phyloP scores from a whole-genome alignment of 306 rosid genomes.

The Erythrophleum fordii region DNA sequence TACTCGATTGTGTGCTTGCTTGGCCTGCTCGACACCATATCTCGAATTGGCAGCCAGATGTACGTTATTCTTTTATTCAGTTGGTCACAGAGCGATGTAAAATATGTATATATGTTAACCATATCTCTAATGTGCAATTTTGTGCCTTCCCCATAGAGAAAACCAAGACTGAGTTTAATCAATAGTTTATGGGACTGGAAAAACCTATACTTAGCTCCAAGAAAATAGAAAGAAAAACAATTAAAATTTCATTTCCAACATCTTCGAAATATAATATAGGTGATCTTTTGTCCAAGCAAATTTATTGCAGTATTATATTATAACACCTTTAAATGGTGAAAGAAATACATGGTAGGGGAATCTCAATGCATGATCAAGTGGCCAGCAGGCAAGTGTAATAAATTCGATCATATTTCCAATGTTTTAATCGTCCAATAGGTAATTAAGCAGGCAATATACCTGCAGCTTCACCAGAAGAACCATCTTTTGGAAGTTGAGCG shows the following conservation, averaged over 20 bases:
- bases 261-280: neutral
- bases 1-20: neutral
- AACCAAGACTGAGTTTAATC: neutral
- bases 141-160: neutral
- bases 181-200: too few relatives aligned
- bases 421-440: too few relatives aligned
- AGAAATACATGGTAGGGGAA: neutral
- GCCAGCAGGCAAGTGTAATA: too few relatives aligned
- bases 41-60: neutral
- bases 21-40: neutral
- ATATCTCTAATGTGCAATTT: neutral
- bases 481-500: slow-evolving; percentile 46
- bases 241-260: neutral
- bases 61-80: neutral
- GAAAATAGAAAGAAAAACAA: neutral
- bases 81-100: neutral
- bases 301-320: neutral
- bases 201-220: neutral
- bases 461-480: slow-evolving; percentile 44
- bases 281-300: neutral
- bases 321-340: neutral
- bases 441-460: too few relatives aligned
- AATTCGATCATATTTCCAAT: too few relatives aligned
- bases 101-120: neutral
- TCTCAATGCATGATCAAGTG: too few relatives aligned